Conservation (phyloP, 1,139 yeast species). For the Pichia sp. region DNA sequence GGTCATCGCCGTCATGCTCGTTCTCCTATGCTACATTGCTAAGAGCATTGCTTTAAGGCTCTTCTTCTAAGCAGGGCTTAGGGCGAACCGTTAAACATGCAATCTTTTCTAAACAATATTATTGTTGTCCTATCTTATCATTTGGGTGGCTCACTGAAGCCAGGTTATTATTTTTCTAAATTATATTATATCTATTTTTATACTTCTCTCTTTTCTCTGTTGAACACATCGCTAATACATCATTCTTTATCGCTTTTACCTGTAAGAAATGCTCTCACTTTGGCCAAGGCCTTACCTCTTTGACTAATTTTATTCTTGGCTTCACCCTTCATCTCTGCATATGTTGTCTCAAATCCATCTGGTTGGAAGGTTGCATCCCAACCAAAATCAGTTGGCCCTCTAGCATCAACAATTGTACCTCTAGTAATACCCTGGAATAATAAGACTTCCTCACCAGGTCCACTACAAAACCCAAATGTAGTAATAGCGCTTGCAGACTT, state of each 20-base stretch:
- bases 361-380: conserved; percentile 95
- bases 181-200: no score
- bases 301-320: conserved; percentile 81
- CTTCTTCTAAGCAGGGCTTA: background rate
- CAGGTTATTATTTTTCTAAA: no score
- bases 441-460: conserved; percentile 63
- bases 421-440: conserved; percentile 81
- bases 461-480: conserved; percentile 86
- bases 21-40: conserved; percentile 19
- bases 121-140: no score
- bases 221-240: no score
- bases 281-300: conserved; percentile 72
- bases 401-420: conserved; percentile 69
- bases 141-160: no score
- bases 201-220: no score
- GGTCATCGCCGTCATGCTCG: conserved; percentile 23
- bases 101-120: no score
- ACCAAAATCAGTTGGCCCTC: conserved; percentile 82
- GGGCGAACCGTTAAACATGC: no score
- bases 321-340: conserved; percentile 83
- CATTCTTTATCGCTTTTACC: no score
- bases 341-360: conserved; percentile 58
- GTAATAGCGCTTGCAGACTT: conserved; percentile 85
- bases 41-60: conserved; percentile 11
- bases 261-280: conserved; percentile 62